These are phyloP conservation scores for Coemansia javaensis DNA, from an alignment of 192 early-diverging fungal genomes.

Conservation along the genomic window DNA sequence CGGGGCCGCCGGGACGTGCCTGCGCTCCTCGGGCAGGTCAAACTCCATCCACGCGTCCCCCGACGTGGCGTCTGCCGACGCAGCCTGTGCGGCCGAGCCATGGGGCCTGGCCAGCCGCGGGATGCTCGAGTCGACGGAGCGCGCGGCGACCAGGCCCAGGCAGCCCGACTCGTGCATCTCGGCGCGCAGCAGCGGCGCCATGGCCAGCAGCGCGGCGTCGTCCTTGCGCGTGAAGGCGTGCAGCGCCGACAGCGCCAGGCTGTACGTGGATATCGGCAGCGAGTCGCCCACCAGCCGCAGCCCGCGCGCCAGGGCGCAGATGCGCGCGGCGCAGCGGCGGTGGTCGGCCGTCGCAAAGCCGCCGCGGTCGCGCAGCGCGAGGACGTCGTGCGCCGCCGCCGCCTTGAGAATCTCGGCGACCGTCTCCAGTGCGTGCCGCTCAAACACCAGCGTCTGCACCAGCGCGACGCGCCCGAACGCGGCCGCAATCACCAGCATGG, in stretches of 20 bases:
- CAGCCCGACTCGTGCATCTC: constrained; percentile 48
- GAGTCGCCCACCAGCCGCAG: constrained; percentile 7
- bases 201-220: constrained; percentile 40
- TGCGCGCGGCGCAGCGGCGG: constrained; percentile 11
- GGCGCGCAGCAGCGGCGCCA: constrained; percentile 37
- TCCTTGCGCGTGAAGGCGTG: constrained; percentile 38
- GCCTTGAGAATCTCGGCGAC: constrained; percentile 35
- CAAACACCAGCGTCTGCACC: constrained; percentile 45
- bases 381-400: constrained; percentile 7
- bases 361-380: constrained; percentile 11
- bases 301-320: constrained; percentile 19
- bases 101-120: constrained; percentile 12
- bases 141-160: constrained; percentile 28
- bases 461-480: constrained; percentile 20
- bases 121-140: constrained; percentile 14
- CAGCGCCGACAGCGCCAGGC: constrained; percentile 30
- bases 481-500: constrained; percentile 18
- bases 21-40: constrained; percentile 35
- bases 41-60: constrained; percentile 47
- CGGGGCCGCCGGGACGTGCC: not conserved
- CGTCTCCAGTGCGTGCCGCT: constrained; percentile 36
- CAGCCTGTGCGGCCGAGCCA: not conserved
- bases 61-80: not conserved
- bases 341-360: constrained; percentile 22
- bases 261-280: constrained; percentile 33